These are phyloP conservation scores for Handroanthus guayacan DNA, from an alignment of 257 asterid genomes.

Conservation along the genomic window DNA sequence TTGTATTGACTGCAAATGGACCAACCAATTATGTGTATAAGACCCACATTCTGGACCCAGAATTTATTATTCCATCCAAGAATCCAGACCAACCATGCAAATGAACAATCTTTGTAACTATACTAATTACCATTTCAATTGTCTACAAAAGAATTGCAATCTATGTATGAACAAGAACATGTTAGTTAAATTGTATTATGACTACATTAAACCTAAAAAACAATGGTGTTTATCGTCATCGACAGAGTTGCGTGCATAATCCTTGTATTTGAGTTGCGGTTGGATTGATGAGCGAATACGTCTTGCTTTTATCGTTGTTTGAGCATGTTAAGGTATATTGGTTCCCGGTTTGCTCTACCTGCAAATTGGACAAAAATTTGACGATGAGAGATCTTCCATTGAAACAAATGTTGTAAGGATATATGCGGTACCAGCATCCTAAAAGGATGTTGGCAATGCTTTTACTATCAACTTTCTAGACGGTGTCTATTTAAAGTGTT, in stretches of 20 bases:
- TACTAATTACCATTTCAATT: neutral
- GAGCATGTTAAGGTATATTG: slow-evolving; percentile 71
- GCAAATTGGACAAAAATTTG: slow-evolving; percentile 31
- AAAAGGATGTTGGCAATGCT: neutral
- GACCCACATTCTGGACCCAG: slow-evolving; percentile 6
- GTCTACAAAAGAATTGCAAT: neutral
- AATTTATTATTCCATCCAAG: neutral
- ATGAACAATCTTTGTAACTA: too few relatives aligned
- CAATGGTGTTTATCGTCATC: slow-evolving; percentile 48
- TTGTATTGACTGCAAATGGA: slow-evolving; percentile 20
- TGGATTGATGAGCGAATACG: slow-evolving; percentile 54
- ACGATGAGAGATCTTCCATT: neutral
- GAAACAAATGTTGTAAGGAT: neutral
- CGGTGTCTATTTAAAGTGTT: too few relatives aligned
- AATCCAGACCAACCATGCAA: neutral
- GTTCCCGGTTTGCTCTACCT: slow-evolving; percentile 68
- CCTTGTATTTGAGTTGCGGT: slow-evolving; percentile 64
- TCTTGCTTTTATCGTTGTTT: slow-evolving; percentile 52
- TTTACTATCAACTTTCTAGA: too few relatives aligned
- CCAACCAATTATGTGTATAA: neutral
- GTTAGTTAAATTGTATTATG: neutral
- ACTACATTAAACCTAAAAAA: slow-evolving; percentile 16
- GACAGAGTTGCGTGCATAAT: slow-evolving; percentile 72
- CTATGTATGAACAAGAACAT: slow-evolving; percentile 21
- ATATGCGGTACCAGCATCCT: neutral